Base-by-base conservation (phyloP, 2,329 filamentous ascomycete species). In the Conoideocrella luteorostrata region DNA sequence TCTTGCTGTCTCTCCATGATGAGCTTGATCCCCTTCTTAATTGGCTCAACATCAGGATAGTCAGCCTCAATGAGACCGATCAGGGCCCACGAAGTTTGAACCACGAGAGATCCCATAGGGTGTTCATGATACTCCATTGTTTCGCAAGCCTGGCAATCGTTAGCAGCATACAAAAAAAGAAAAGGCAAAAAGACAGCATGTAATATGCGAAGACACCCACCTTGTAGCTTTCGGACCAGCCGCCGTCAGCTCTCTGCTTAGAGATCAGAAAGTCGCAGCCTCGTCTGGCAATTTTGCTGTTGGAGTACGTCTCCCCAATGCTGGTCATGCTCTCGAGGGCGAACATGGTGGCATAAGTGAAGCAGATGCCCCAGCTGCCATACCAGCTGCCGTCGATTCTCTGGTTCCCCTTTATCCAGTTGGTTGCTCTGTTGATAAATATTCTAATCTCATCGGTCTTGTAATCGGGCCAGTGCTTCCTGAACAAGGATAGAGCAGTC, bases 301-400 rank as follows among this genome's bases (percentile, higher is more conserved):
- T 95, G 24, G 69, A 68, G 52, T 93, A 94, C 3, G 75, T 86
- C 66, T 97, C 89, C 5, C 90, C 90, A 4, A 88, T 80, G 37
- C 82, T 85, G 5, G 80, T 77, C 53, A 98, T 72, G 50, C 86
- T 88, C 62, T 97, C 91, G 1, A 97, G 73, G 0, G 90, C 90
- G 67, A 98, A 98, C 89, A 97, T 94, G 50, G 81, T 86, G 1
- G 90, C 93, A 60, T 98, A 98, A 0, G 90, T 96, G 65, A 95
- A 98, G 68, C 93, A 98, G 56, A 98, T 94, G 41, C 88, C 93
- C 93, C 93, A 98, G 59, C 82, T 89, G 36, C 93, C 93, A 60
- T 98, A 97, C 93, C 93, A 98, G 47, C 84, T 86, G n/a, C 93
- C 93, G 54, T 97, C 88, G 0, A 74, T 63, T 2, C 78, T 72